Conservation (phyloP, 495 filamentous ascomycete genomes). For the Neurospora sp. region DNA sequence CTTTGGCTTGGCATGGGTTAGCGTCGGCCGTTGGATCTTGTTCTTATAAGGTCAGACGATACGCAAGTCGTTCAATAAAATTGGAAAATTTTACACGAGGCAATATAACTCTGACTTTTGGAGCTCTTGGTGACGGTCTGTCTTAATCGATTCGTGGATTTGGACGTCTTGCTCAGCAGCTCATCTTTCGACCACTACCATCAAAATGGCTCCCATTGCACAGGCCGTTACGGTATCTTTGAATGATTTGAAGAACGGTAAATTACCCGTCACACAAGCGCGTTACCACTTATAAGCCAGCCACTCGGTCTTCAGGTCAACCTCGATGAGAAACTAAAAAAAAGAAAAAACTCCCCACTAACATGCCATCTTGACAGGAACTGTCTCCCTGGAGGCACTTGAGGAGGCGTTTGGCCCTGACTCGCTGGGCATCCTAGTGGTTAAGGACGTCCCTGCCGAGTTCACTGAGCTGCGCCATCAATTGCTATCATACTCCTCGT, state of each 20-base stretch:
- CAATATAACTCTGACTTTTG: neutral
- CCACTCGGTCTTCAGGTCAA: neutral
- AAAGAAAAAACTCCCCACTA: neutral
- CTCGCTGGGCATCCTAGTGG: constrained; percentile 86
- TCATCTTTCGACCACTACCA: neutral
- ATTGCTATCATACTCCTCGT: constrained; percentile 78
- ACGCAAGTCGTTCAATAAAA: neutral
- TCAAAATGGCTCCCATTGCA: constrained; percentile 31
- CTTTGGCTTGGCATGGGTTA: neutral
- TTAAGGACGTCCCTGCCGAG: constrained; percentile 65
- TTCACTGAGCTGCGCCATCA: constrained; percentile 59
- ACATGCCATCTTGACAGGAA: constrained; percentile 29
- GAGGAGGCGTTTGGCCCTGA: constrained; percentile 83
- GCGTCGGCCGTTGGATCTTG: neutral
- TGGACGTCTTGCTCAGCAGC: neutral
- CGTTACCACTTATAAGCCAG: neutral
- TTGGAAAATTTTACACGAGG: neutral
- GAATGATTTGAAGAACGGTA: constrained; percentile 42
- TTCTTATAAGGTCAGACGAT: neutral
- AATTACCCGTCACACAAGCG: neutral
- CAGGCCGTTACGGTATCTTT: constrained; percentile 43
- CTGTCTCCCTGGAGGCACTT: constrained; percentile 61
- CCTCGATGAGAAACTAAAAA: neutral
- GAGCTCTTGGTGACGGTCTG: neutral
- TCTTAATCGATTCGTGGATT: neutral